phyloP scores from a whole-genome alignment of 2,329 filamentous ascomycete species.

The Nothopassalora personata region DNA sequence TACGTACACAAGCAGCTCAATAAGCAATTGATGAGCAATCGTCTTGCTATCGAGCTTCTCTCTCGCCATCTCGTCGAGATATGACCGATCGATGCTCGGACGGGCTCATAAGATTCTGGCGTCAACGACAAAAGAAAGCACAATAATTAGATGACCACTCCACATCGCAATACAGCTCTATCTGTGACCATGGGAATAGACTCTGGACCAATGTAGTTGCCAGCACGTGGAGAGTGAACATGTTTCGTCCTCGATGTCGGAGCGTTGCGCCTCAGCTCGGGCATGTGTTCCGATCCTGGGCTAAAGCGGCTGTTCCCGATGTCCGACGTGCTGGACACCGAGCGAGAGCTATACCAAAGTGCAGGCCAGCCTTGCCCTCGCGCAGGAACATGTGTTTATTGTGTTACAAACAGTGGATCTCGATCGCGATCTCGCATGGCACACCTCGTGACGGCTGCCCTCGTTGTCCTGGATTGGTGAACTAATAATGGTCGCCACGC shows the following conservation, averaged over 20 bases:
- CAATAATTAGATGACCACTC: not conserved
- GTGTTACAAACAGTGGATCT: not conserved
- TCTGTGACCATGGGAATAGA: not conserved
- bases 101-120: not conserved
- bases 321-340: not conserved
- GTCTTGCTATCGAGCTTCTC: constrained; percentile 5
- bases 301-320: not conserved
- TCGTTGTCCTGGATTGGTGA: not conserved
- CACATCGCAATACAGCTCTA: not conserved
- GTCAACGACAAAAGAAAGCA: not conserved
- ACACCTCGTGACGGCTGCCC: not conserved
- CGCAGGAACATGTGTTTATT: not conserved
- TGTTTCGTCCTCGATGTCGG: not conserved
- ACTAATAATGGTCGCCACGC: not conserved
- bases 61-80: not conserved
- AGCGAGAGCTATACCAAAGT: not conserved
- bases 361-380: not conserved
- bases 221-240: not conserved
- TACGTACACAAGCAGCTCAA: constrained; percentile 86
- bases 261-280: not conserved
- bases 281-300: not conserved
- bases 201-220: not conserved
- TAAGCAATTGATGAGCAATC: constrained; percentile 94
- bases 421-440: not conserved
- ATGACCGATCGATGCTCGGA: not conserved